A percentile compares a stretch with the other conserved stretches of the same genome.
Evolutionary conservation across 176 grass and related monocot genomes (phyloP).

Genomic region (Zoysia japonica): DNA sequence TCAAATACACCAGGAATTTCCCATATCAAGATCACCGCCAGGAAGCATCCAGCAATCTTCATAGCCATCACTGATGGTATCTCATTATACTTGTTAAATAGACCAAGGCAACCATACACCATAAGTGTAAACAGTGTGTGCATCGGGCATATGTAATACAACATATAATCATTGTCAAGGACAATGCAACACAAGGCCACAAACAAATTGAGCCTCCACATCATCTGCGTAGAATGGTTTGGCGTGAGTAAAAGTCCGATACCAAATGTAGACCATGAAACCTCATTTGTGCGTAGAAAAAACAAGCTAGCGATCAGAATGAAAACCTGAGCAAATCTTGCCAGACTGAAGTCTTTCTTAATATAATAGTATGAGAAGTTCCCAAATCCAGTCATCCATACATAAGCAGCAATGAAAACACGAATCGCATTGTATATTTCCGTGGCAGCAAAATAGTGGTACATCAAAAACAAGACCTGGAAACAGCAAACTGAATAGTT

Average conservation of each 20-base stretch:
- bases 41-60: conserved; percentile 80
- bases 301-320: conserved; percentile 9
- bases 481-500: conserved; percentile 28
- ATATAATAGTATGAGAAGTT: conserved; percentile 89
- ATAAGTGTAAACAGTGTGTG: conserved; percentile 85
- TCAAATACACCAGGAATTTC: conserved; percentile 91
- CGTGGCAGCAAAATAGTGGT: conserved; percentile 70
- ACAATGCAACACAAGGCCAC: conserved; percentile 86
- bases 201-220: conserved; percentile 85
- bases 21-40: conserved; percentile 88
- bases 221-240: conserved; percentile 57
- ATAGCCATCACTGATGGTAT: conserved; percentile 75
- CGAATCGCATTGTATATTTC: conserved; percentile 90
- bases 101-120: conserved; percentile 89
- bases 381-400: conserved; percentile 91
- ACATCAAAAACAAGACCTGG: conserved; percentile 87
- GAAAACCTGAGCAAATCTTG: conserved; percentile 72
- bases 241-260: too few species aligned
- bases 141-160: conserved; percentile 94
- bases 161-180: conserved; percentile 78
- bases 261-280: too few species aligned
- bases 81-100: conserved; percentile 97
- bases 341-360: conserved; percentile 78
- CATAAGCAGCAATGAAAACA: conserved; percentile 77
- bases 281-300: neutral